Evolutionary conservation across 2,329 filamentous ascomycete species (phyloP).

Genomic region (Orbilia ellipsospora): DNA sequence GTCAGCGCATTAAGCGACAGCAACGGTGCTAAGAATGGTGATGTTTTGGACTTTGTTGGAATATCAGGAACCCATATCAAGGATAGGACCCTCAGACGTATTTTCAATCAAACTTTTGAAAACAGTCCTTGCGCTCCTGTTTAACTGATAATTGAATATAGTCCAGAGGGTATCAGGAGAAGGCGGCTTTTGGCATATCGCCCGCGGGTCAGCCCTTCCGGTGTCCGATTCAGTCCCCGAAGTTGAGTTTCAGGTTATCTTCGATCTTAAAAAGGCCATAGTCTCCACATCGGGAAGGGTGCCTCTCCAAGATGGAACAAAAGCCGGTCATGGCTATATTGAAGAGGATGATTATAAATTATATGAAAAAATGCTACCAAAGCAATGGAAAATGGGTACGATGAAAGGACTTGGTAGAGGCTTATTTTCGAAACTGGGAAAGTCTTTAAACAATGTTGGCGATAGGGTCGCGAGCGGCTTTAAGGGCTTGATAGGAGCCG

Average conservation of each 20-base stretch:
- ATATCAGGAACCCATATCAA: conserved; percentile 4
- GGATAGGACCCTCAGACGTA: conserved; percentile 31
- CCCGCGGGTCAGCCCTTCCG: conserved; percentile 13
- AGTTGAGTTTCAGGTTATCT: conserved; percentile 35
- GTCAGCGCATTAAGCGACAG: conserved; percentile 2
- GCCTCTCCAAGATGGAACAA: too few species aligned
- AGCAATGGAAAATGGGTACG: conserved; percentile 8
- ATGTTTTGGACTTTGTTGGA: conserved; percentile 39
- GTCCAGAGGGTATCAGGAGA: conserved; percentile 33
- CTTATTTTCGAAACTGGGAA: conserved; percentile 16
- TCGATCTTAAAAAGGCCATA: conserved; percentile 7
- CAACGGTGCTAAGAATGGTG: conserved; percentile 2
- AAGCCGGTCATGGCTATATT: not conserved
- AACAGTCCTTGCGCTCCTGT: not conserved
- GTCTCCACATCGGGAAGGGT: too few species aligned
- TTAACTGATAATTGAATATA: conserved; percentile 12
- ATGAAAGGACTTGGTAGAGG: conserved; percentile 1
- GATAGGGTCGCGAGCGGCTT: conserved; percentile 13
- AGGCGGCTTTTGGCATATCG: conserved; percentile 27
- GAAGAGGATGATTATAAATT: conserved; percentile 29
- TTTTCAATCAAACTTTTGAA: not conserved
- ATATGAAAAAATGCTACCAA: conserved; percentile 29
- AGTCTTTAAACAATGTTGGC: conserved; percentile 12
- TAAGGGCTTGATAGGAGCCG: conserved; percentile 3
- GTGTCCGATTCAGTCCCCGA: conserved; percentile 17